phyloP scores from a whole-genome alignment of 148 eudicot species.

The Pouteria glomerata region DNA sequence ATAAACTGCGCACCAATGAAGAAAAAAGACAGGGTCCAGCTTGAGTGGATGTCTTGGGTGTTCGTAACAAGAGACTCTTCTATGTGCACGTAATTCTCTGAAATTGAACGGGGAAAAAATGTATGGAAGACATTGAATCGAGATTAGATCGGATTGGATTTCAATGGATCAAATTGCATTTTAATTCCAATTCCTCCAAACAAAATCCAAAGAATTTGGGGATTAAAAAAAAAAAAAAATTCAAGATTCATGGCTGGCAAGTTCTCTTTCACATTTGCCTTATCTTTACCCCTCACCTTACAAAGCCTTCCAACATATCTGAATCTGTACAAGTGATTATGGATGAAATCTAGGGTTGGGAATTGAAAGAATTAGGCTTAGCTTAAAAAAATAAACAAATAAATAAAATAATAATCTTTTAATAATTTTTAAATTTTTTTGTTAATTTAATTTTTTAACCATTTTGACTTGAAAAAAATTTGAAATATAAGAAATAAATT shows the following conservation, averaged over 20 bases:
- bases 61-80: background rate
- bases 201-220: background rate
- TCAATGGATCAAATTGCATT: constrained; percentile 51
- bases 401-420: too few species aligned
- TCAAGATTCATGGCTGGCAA: constrained; percentile 39
- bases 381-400: too few species aligned
- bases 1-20: constrained; percentile 20
- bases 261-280: constrained; percentile 66
- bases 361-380: too few species aligned
- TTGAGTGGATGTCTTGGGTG: constrained; percentile 16
- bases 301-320: constrained; percentile 3
- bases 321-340: too few species aligned
- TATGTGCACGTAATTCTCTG: background rate
- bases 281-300: constrained; percentile 60
- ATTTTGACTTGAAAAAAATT: too few species aligned
- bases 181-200: background rate
- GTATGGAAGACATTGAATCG: constrained; percentile 38
- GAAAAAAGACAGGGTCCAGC: constrained; percentile 33
- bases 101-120: background rate
- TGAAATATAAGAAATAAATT: too few species aligned
- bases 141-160: constrained; percentile 43
- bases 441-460: too few species aligned
- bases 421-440: too few species aligned
- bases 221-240: too few species aligned
- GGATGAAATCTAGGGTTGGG: too few species aligned